Percentiles rank a stretch among this genome's conserved stretches.
These are phyloP conservation scores for Spinellus fusiger DNA, from an alignment of 192 early-diverging fungal species.

Conservation along the genomic window DNA sequence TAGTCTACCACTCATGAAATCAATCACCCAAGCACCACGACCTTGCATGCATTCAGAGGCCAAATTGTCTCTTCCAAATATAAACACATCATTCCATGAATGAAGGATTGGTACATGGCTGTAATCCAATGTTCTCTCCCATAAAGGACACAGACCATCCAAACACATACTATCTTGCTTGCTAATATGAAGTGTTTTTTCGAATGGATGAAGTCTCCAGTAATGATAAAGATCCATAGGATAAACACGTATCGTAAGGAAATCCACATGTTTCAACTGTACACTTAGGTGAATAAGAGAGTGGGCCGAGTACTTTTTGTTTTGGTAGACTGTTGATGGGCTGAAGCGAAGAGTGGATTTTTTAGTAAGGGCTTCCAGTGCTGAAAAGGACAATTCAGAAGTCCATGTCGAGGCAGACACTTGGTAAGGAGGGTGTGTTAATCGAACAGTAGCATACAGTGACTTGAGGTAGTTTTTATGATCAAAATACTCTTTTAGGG, in stretches of 20 bases:
- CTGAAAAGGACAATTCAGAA: background rate
- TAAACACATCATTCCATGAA: constrained; percentile 16
- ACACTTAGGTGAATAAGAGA: constrained; percentile 29
- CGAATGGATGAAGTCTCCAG: constrained; percentile 13
- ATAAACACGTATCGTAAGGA: constrained; percentile 37
- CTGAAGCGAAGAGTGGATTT: constrained; percentile 2
- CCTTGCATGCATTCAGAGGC: constrained; percentile 31
- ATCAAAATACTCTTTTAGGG: constrained; percentile 4
- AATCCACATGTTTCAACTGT: constrained; percentile 34
- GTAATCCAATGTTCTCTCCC: constrained; percentile 25
- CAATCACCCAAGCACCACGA: constrained; percentile 43
- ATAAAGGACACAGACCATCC: constrained; percentile 42
- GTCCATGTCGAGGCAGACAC: background rate
- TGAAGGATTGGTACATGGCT: constrained; percentile 5
- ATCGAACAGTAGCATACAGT: constrained; percentile 2
- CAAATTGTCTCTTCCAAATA: constrained; percentile 23
- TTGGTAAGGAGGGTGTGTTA: constrained; percentile 5
- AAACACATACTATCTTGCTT: constrained; percentile 19
- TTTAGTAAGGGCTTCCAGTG: constrained; percentile 2
- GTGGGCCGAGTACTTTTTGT: background rate
- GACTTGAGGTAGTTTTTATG: background rate
- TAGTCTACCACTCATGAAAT: constrained; percentile 36
- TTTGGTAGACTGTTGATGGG: background rate
- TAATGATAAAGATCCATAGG: constrained; percentile 40
- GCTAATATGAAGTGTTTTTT: background rate